Conservation (phyloP, 140 eudicot species). For the Ambrosia hybrid region DNA sequence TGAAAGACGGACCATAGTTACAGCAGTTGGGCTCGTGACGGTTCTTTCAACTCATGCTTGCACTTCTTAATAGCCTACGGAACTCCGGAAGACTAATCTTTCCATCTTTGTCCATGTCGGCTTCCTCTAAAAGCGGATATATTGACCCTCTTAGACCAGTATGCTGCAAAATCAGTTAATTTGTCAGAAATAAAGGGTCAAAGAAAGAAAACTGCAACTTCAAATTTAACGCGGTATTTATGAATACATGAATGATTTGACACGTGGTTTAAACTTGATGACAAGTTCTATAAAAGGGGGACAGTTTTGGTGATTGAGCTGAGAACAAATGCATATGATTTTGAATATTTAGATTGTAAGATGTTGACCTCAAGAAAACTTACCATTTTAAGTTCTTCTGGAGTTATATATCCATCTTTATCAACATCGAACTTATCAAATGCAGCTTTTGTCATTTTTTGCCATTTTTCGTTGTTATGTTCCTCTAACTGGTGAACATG, state of each 20-base stretch:
- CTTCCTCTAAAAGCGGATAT: constrained; percentile 88
- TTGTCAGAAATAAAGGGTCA: not conserved
- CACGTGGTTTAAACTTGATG: not conserved
- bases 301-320: too few relatives aligned
- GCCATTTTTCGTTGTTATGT: constrained; percentile 83
- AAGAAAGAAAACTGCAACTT: constrained; percentile 17
- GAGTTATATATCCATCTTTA: constrained; percentile 87
- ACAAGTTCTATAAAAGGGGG: too few relatives aligned
- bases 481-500: constrained; percentile 93
- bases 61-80: constrained; percentile 79
- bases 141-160: constrained; percentile 88
- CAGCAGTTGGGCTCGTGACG: constrained; percentile 40
- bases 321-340: not conserved
- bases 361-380: constrained; percentile 15
- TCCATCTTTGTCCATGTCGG: constrained; percentile 91
- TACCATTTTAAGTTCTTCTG: constrained; percentile 88
- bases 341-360: not conserved
- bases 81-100: constrained; percentile 79
- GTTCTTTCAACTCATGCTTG: constrained; percentile 61
- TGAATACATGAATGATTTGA: not conserved
- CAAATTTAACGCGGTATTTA: not conserved
- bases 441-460: constrained; percentile 84
- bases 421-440: constrained; percentile 93
- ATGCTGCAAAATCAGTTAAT: constrained; percentile 71
- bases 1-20: not conserved